These are phyloP conservation scores for Kurtzmaniella natalensis DNA, from an alignment of 1,139 yeast genomes.

Conservation along the genomic window DNA sequence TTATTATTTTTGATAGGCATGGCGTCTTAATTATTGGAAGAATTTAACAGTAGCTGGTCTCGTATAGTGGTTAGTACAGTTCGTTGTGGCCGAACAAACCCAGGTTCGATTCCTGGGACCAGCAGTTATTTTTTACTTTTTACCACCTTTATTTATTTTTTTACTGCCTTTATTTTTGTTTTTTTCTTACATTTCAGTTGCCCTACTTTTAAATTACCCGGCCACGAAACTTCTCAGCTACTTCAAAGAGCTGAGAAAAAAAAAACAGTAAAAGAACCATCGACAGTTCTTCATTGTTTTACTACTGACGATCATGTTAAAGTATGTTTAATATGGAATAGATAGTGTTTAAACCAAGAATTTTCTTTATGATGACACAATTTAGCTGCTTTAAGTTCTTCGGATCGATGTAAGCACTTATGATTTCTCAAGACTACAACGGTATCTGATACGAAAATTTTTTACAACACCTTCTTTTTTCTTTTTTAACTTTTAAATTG, in stretches of 20 bases:
- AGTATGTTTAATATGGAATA: neutral
- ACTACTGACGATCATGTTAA: neutral
- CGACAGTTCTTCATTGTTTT: neutral
- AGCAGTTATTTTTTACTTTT: conserved; percentile 35
- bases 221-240: neutral
- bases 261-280: too few species aligned
- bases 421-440: conserved; percentile 97
- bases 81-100: conserved; percentile 56
- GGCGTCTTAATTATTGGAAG: too few species aligned
- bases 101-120: conserved; percentile 58
- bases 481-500: conserved; percentile 1
- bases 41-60: conserved; percentile 32
- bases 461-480: conserved; percentile 1
- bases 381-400: conserved; percentile 51
- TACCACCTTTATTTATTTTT: too few species aligned
- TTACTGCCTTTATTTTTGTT: too few species aligned
- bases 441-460: conserved; percentile 74
- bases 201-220: conserved; percentile 1
- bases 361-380: conserved; percentile 39
- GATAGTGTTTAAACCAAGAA: too few species aligned
- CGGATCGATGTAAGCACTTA: conserved; percentile 62
- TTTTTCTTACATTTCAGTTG: too few species aligned
- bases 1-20: too few species aligned
- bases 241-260: neutral
- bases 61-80: conserved; percentile 53